Evolutionary conservation across 176 grass and related monocot genomes (phyloP).

Genomic region (Dendrocalamus sinicus): DNA sequence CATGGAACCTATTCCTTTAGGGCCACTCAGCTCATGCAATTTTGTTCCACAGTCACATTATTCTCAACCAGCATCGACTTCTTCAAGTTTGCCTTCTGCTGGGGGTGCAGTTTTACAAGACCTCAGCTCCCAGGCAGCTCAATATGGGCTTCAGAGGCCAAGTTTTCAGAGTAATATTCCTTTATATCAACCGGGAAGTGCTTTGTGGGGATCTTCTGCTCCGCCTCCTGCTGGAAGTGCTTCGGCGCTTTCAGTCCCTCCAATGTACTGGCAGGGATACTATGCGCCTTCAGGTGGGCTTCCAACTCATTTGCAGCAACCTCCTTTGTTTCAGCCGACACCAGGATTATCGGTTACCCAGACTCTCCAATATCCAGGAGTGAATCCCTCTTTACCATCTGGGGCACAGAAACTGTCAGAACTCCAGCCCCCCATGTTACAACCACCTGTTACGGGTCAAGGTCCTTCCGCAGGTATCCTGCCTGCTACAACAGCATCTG

Average conservation of each 20-base stretch:
- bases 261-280: slow-evolving; percentile 81
- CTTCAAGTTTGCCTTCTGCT: slow-evolving; percentile 66
- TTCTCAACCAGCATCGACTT: slow-evolving; percentile 57
- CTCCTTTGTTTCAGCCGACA: slow-evolving; percentile 58
- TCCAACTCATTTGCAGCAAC: slow-evolving; percentile 74
- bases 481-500: slow-evolving; percentile 48
- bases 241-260: slow-evolving; percentile 55
- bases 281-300: slow-evolving; percentile 63
- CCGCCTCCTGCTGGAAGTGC: slow-evolving; percentile 53
- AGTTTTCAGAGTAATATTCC: slow-evolving; percentile 64
- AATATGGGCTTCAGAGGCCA: slow-evolving; percentile 69
- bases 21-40: slow-evolving; percentile 20
- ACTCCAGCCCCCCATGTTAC: slow-evolving; percentile 56
- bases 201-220: slow-evolving; percentile 61
- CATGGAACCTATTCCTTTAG: not conserved
- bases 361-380: slow-evolving; percentile 62
- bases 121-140: slow-evolving; percentile 65
- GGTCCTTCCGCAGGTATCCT: slow-evolving; percentile 41
- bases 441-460: slow-evolving; percentile 52
- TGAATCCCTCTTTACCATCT: slow-evolving; percentile 60
- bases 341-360: slow-evolving; percentile 69
- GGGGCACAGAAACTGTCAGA: slow-evolving; percentile 60
- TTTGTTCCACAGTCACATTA: slow-evolving; percentile 70
- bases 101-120: slow-evolving; percentile 63
- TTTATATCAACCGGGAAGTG: slow-evolving; percentile 65